phyloP scores from a whole-genome alignment of 345 rosid genomes.

The Acer campestre region DNA sequence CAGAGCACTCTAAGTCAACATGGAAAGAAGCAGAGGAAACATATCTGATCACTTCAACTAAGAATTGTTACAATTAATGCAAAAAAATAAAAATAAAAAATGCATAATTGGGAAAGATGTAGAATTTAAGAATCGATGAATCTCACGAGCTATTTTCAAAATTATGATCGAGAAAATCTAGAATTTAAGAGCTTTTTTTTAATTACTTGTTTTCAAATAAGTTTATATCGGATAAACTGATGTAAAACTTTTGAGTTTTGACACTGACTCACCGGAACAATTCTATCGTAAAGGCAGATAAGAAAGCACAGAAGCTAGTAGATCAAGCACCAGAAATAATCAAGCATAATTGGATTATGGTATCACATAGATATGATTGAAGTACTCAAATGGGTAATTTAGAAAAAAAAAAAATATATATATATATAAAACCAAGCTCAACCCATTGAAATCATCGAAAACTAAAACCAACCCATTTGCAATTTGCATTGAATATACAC shows the following conservation, averaged over 20 bases:
- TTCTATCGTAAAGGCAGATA: neutral
- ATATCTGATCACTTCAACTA: neutral
- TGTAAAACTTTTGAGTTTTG: too few species aligned
- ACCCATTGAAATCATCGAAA: constrained; percentile 4
- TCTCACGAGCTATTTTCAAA: neutral
- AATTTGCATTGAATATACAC: neutral
- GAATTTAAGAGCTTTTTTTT: neutral
- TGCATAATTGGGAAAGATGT: neutral
- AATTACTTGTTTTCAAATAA: neutral
- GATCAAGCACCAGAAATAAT: neutral
- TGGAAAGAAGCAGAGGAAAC: neutral
- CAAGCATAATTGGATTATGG: neutral
- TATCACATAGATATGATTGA: neutral
- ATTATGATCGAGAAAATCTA: neutral
- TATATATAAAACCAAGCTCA: neutral
- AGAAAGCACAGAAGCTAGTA: neutral
- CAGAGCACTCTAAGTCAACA: neutral
- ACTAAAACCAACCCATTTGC: constrained; percentile 8
- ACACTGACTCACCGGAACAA: neutral
- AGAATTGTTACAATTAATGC: neutral
- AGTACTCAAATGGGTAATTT: neutral
- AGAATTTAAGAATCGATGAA: neutral
- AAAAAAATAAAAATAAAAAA: neutral
- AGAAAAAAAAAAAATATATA: neutral
- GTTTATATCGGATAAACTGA: neutral